Percentiles rank a stretch among this genome's conserved stretches.
phyloP scores from a whole-genome alignment of 2,329 filamentous ascomycete species.

The Paecilomyces formosus region DNA sequence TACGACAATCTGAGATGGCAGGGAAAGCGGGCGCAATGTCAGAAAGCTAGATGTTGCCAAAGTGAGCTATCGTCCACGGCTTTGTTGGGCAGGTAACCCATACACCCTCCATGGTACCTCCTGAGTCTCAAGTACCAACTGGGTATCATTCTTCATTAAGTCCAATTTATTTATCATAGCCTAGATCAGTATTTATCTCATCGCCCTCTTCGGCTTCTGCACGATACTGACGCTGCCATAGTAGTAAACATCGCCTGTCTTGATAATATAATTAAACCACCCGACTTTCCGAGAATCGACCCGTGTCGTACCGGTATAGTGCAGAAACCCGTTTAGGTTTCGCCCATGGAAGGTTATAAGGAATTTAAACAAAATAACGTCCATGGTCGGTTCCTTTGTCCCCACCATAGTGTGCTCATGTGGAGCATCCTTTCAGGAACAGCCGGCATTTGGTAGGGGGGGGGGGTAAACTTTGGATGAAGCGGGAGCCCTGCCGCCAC shows the following conservation, averaged over 20 bases:
- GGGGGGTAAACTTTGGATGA: not conserved
- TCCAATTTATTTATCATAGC: not conserved
- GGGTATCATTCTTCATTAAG: too few species aligned
- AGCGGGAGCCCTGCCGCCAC: not conserved
- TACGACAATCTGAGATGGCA: too few species aligned
- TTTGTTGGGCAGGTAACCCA: too few species aligned
- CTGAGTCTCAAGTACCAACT: too few species aligned
- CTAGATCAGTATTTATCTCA: not conserved
- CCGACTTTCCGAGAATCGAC: not conserved
- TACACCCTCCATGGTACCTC: too few species aligned
- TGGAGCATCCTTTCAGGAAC: not conserved
- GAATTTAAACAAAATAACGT: not conserved
- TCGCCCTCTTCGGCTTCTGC: not conserved
- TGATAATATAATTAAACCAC: too few species aligned
- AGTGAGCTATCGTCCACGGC: too few species aligned
- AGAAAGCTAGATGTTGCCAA: too few species aligned
- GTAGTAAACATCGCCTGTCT: too few species aligned
- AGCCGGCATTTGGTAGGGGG: not conserved
- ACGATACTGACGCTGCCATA: not conserved
- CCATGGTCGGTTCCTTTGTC: not conserved
- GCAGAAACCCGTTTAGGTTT: not conserved
- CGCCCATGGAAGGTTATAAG: not conserved
- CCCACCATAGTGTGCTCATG: not conserved
- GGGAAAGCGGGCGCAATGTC: too few species aligned
- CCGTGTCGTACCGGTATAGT: not conserved